A percentile compares a stretch with the other conserved stretches of the same genome.
Conservation (phyloP, 371 early-diverging fungal species). For the Phascolomyces articulosus region DNA sequence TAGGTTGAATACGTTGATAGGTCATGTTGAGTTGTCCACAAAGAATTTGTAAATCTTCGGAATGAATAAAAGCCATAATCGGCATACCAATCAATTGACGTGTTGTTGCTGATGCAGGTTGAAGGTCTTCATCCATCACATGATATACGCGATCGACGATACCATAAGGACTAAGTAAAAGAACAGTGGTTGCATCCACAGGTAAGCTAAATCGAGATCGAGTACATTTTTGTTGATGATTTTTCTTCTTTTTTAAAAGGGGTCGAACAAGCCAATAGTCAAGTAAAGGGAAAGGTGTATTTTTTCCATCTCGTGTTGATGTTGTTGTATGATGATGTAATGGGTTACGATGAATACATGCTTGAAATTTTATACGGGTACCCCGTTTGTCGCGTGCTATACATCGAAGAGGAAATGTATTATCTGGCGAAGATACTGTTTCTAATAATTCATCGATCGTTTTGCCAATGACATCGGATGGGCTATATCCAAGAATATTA, state of each 20-base stretch:
- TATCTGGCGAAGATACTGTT: not conserved
- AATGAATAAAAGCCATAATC: slow-evolving; percentile 45
- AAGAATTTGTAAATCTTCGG: slow-evolving; percentile 33
- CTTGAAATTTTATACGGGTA: slow-evolving; percentile 20
- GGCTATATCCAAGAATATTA: slow-evolving; percentile 30
- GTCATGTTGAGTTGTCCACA: slow-evolving; percentile 29
- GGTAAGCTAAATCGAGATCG: not conserved
- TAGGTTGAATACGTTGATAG: slow-evolving; percentile 10
- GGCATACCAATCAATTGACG: slow-evolving; percentile 31
- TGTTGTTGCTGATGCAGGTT: slow-evolving; percentile 13
- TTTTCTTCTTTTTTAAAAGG: not conserved
- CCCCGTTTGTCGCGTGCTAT: not conserved
- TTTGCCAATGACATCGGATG: slow-evolving; percentile 27
- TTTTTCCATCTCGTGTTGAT: not conserved
- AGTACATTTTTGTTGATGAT: not conserved
- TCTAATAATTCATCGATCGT: slow-evolving; percentile 18
- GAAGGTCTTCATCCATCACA: slow-evolving; percentile 13
- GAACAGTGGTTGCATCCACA: slow-evolving; percentile 19
- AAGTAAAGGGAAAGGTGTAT: slow-evolving; percentile 16
- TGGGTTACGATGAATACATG: slow-evolving; percentile 39
- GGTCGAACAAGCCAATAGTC: slow-evolving; percentile 44
- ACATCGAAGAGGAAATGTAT: slow-evolving; percentile 6
- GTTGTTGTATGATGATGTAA: slow-evolving; percentile 3
- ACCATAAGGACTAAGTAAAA: slow-evolving; percentile 35
- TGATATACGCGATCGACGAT: slow-evolving; percentile 37